These are phyloP conservation scores for Lepidium didymum DNA, from an alignment of 345 rosid genomes.

Conservation along the genomic window DNA sequence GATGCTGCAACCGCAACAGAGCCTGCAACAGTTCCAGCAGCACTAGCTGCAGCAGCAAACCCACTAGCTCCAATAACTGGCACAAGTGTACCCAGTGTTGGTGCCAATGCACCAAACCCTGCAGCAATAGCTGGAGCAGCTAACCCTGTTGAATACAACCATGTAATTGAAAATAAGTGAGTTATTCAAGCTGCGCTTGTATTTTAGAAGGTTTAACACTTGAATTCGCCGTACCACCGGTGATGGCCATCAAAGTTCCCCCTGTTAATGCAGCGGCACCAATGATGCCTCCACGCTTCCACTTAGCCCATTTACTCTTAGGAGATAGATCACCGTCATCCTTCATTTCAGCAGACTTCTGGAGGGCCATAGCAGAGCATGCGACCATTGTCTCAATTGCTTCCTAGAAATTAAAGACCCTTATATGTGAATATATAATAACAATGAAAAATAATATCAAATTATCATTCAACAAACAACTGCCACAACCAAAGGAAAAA, in stretches of 20 bases:
- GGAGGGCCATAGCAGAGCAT: constrained; percentile 87
- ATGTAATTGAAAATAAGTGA: not conserved
- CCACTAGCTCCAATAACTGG: constrained; percentile 98
- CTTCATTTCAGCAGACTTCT: constrained; percentile 52
- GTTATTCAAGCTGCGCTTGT: not conserved
- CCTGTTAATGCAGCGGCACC: constrained; percentile 99
- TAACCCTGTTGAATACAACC: constrained; percentile 49
- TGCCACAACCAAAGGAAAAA: not conserved
- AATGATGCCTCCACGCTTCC: constrained; percentile 96
- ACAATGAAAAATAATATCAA: not conserved
- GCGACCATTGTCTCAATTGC: constrained; percentile 77
- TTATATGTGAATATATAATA: not conserved
- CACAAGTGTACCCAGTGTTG: constrained; percentile 78
- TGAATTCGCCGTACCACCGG: constrained; percentile 59
- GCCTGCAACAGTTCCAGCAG: constrained; percentile 94
- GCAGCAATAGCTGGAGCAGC: constrained; percentile 99
- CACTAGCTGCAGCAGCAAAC: constrained; percentile 95
- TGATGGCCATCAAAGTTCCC: constrained; percentile 87
- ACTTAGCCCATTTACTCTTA: constrained; percentile 55
- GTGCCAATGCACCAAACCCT: constrained; percentile 90
- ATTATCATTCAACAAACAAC: not conserved
- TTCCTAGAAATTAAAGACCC: constrained; percentile 20
- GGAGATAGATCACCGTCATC: constrained; percentile 42
- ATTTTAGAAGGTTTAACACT: not conserved
- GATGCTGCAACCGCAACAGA: constrained; percentile 99